Conservation (phyloP, 352 stramenopile genomes). For the Globisporangium acanthophoron region DNA sequence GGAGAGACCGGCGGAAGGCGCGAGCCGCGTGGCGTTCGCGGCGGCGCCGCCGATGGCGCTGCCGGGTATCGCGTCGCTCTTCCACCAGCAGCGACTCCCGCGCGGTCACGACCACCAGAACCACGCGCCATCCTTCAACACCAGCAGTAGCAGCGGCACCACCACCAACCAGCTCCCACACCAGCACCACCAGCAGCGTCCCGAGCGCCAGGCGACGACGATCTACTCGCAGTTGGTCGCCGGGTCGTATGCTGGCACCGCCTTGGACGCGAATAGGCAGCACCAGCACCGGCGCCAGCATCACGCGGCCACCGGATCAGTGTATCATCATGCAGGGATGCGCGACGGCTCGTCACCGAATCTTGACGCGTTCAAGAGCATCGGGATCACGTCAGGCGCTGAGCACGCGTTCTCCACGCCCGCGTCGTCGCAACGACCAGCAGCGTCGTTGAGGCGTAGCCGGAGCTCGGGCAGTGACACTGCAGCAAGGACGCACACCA, state of each 20-base stretch:
- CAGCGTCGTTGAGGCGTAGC: background rate
- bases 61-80: conserved; percentile 4
- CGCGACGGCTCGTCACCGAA: background rate
- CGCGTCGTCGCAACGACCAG: background rate
- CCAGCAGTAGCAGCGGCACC: background rate
- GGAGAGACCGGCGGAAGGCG: background rate
- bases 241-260: background rate
- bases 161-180: background rate
- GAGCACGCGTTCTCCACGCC: background rate
- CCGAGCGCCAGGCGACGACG: background rate
- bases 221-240: background rate
- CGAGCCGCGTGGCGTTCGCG: background rate
- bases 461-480: background rate
- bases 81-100: background rate
- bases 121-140: background rate
- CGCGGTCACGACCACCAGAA: background rate
- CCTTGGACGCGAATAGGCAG: background rate
- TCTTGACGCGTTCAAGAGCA: conserved; percentile 5
- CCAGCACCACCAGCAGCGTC: background rate
- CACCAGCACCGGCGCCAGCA: background rate
- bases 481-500: conserved; percentile 1
- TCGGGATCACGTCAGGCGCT: background rate
- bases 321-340: background rate
- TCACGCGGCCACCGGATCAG: background rate
- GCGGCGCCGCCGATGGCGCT: background rate